Evolutionary conservation across 2,329 filamentous ascomycete genomes (phyloP).

Genomic region (Torrubiella hemipterigena): DNA sequence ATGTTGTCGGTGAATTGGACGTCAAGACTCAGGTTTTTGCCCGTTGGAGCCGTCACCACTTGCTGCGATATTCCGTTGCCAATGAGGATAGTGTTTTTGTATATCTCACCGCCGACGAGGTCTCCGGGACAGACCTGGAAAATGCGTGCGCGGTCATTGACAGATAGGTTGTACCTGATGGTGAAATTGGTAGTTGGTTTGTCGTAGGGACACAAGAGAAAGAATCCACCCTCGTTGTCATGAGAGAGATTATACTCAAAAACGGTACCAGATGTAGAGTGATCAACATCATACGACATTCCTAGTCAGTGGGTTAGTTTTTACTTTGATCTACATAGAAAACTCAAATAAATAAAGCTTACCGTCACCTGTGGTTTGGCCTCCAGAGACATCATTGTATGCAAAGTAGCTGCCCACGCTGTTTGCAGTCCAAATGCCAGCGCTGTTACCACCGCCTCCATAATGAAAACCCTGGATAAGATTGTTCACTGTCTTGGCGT

Average conservation of each 20-base stretch:
- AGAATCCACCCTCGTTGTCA: conserved; percentile 4
- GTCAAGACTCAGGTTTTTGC: conserved; percentile 1
- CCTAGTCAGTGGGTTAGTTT: too few species aligned
- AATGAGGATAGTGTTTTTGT: conserved; percentile 2
- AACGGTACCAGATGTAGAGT: conserved; percentile 2
- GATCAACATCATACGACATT: conserved; percentile 4
- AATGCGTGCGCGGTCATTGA: conserved; percentile 2
- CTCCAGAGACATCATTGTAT: conserved; percentile 2
- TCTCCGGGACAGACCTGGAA: conserved; percentile 1
- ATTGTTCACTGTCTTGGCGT: neutral
- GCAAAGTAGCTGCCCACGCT: neutral
- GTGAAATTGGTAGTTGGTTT: conserved; percentile 3
- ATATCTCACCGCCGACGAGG: conserved; percentile 2
- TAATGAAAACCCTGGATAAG: neutral
- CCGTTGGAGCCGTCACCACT: neutral
- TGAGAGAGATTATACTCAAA: conserved; percentile 4
- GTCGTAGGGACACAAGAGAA: conserved; percentile 2
- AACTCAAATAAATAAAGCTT: too few species aligned
- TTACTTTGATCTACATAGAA: too few species aligned
- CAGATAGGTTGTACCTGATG: conserved; percentile 3
- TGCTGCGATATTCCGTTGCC: neutral
- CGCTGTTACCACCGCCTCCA: neutral
- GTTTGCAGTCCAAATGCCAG: conserved; percentile 2
- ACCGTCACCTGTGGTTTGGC: conserved; percentile 3
- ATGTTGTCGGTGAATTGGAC: conserved; percentile 2